phyloP scores from a whole-genome alignment of 768 basidiomycete genomes.

The Leucosporidium yakuticum region DNA sequence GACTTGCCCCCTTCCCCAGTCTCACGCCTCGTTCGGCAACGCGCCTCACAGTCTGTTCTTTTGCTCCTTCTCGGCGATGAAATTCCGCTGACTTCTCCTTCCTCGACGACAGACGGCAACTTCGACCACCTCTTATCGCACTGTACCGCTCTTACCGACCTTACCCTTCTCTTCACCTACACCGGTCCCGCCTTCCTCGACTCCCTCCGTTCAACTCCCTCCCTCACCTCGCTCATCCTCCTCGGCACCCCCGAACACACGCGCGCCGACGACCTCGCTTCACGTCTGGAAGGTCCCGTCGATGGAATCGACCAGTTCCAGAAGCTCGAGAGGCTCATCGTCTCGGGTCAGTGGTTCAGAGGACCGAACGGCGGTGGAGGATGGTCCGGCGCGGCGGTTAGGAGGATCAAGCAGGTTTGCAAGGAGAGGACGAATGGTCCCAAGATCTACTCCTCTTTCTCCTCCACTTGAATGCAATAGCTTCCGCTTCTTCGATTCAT shows the following conservation, averaged over 20 bases:
- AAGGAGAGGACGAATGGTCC: no score
- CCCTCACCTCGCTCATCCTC: constrained; percentile 9
- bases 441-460: no score
- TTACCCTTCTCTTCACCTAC: constrained; percentile 3
- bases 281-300: not conserved
- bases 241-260: constrained; percentile 10
- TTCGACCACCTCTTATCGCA: constrained; percentile 16
- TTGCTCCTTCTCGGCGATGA: no score
- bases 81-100: not conserved
- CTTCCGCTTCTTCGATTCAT: no score
- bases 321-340: constrained; percentile 4
- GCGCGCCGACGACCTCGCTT: constrained; percentile 6
- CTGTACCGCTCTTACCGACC: not conserved
- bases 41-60: constrained; percentile 12
- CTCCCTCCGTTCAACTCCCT: constrained; percentile 2
- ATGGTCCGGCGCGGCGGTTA: no score
- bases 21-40: not conserved
- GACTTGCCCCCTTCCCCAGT: not conserved
- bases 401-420: no score
- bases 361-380: no score
- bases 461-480: no score
- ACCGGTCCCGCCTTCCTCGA: constrained; percentile 13
- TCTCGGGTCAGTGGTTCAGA: not conserved
- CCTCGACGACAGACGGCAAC: constrained; percentile 4
- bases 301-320: not conserved